Evolutionary conservation across 345 rosid species (phyloP).

Genomic region (Acer yangbiense): DNA sequence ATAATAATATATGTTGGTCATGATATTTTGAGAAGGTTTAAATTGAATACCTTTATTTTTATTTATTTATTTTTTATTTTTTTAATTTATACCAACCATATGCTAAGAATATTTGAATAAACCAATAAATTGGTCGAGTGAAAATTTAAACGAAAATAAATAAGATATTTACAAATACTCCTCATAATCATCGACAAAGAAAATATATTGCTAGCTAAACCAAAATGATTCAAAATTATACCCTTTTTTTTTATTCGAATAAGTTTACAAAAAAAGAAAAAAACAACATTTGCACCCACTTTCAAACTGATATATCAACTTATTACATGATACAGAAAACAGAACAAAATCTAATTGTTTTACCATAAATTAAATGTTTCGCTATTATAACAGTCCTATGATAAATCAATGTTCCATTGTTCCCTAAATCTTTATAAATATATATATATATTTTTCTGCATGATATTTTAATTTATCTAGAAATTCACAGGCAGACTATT

Average conservation of each 20-base stretch:
- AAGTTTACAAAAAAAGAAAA: not conserved
- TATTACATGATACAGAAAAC: not conserved
- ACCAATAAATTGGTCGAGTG: no score
- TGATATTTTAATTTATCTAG: slow-evolving; percentile 21
- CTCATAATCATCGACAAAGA: not conserved
- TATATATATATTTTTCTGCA: not conserved
- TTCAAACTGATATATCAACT: not conserved
- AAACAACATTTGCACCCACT: not conserved
- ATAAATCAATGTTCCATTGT: not conserved
- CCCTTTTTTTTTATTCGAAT: not conserved
- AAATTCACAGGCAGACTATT: slow-evolving; percentile 58
- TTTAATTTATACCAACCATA: no score
- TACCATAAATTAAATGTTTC: not conserved
- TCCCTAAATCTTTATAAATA: not conserved
- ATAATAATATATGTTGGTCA: no score
- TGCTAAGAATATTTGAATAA: no score
- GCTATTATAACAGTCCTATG: not conserved
- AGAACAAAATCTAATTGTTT: not conserved
- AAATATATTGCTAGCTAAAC: not conserved
- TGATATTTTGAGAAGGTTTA: no score
- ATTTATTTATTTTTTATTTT: no score
- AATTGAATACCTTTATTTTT: no score
- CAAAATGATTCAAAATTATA: not conserved
- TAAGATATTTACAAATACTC: not conserved
- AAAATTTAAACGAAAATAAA: not conserved